Percentiles rank a stretch among this genome's conserved stretches.
These are phyloP conservation scores for Mycena venus DNA, from an alignment of 768 basidiomycete genomes.

Conservation along the genomic window DNA sequence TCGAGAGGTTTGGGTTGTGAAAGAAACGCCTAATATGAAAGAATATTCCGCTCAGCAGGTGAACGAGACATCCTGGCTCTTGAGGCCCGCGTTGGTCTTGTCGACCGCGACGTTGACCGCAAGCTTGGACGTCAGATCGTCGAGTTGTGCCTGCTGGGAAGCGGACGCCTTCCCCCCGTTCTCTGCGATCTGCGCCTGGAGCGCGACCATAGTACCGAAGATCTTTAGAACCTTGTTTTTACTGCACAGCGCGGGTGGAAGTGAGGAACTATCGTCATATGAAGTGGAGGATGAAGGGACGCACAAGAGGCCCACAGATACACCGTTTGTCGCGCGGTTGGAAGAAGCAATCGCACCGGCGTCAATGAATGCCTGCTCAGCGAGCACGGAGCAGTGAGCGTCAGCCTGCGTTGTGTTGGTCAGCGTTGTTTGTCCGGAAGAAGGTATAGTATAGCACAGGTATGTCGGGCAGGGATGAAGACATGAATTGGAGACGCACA, in stretches of 20 bases:
- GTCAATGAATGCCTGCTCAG: constrained; percentile 14
- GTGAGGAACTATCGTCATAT: neutral
- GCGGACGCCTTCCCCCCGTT: constrained; percentile 15
- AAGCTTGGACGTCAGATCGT: constrained; percentile 11
- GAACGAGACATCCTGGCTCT: constrained; percentile 23
- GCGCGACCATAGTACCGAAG: constrained; percentile 25
- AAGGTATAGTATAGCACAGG: too few species aligned
- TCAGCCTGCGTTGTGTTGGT: neutral
- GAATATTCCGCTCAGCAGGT: constrained; percentile 10
- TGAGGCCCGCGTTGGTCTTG: constrained; percentile 25
- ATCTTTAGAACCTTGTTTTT: constrained; percentile 27
- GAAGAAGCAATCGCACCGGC: constrained; percentile 18
- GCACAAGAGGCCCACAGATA: constrained; percentile 23
- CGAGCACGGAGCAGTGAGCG: constrained; percentile 20
- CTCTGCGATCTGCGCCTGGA: constrained; percentile 20
- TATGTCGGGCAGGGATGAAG: neutral
- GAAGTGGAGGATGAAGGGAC: neutral
- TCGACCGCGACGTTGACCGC: constrained; percentile 25
- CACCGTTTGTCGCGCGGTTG: constrained; percentile 19
- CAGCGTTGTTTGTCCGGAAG: too few species aligned
- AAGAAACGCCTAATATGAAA: neutral
- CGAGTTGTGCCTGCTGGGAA: constrained; percentile 16
- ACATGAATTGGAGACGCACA: neutral
- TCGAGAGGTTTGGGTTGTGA: neutral
- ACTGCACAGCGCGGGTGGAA: neutral